phyloP scores from a whole-genome alignment of 441 rosid genomes.

The Kokia cookei region DNA sequence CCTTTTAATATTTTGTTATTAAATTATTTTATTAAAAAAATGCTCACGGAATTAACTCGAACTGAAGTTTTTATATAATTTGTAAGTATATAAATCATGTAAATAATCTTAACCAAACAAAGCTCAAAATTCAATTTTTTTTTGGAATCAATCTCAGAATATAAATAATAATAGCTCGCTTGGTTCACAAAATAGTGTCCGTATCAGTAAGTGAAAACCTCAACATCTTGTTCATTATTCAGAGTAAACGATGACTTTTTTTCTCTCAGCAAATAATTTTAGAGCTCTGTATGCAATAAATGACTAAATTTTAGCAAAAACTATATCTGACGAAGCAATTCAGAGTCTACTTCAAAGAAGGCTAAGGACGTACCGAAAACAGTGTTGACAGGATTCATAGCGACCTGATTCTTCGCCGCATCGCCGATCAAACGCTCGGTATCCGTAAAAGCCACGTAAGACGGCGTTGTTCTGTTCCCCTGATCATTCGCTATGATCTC shows the following conservation, averaged over 20 bases:
- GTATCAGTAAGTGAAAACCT: neutral
- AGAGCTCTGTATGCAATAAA: neutral
- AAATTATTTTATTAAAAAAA: too few relatives aligned
- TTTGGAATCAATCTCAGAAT: too few relatives aligned
- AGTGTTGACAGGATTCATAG: slow-evolving; percentile 49
- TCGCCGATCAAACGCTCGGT: slow-evolving; percentile 46
- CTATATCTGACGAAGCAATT: neutral
- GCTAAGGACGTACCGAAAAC: slow-evolving; percentile 30
- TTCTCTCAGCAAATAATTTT: neutral
- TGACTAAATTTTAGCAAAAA: neutral
- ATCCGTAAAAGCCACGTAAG: slow-evolving; percentile 48
- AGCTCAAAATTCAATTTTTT: too few relatives aligned
- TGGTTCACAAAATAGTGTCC: too few relatives aligned
- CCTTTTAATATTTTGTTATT: too few relatives aligned
- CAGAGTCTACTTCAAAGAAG: neutral
- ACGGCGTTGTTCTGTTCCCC: slow-evolving; percentile 49
- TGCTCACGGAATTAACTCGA: too few relatives aligned
- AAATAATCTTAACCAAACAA: too few relatives aligned
- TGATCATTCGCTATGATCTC: slow-evolving; percentile 59
- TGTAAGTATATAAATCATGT: too few relatives aligned
- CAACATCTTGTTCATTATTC: too few relatives aligned
- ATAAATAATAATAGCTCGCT: too few relatives aligned
- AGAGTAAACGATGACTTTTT: neutral
- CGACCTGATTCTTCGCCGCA: slow-evolving; percentile 47
- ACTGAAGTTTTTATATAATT: too few relatives aligned